Percentiles rank a stretch among this genome's conserved stretches.
Conservation (phyloP, 2,329 filamentous ascomycete genomes). For the Arthrobotrys iridis region DNA sequence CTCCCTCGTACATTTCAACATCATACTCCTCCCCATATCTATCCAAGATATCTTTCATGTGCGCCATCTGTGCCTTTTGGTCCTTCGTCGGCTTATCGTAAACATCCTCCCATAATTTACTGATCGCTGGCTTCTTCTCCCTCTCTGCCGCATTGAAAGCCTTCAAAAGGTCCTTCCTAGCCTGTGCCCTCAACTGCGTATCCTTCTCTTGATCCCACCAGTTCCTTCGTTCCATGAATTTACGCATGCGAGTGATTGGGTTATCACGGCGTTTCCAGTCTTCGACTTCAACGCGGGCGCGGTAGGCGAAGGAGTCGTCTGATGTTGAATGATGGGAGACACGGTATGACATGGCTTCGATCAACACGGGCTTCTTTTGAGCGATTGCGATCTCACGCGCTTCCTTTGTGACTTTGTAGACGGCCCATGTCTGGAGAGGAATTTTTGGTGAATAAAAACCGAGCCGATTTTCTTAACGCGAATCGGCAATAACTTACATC, state of each 20-base stretch:
- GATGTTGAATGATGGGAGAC: constrained; percentile 96
- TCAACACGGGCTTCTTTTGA: constrained; percentile 72
- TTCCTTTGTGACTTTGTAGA: constrained; percentile 79
- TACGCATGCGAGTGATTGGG: constrained; percentile 79
- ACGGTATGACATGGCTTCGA: constrained; percentile 98
- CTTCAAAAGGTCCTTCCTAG: constrained; percentile 79
- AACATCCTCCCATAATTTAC: constrained; percentile 81
- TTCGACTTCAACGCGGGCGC: constrained; percentile 89
- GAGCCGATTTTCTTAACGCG: no score
- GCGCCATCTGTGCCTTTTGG: constrained; percentile 76
- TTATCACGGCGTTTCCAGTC: constrained; percentile 94
- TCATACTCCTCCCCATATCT: constrained; percentile 80
- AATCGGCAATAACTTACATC: no score
- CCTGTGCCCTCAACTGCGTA: constrained; percentile 72
- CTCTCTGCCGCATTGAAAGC: constrained; percentile 86
- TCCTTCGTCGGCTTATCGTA: constrained; percentile 89
- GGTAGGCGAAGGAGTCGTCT: constrained; percentile 96
- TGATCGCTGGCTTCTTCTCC: constrained; percentile 79
- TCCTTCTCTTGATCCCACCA: constrained; percentile 89
- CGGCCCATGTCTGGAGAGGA: constrained; percentile 73
- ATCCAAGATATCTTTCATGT: constrained; percentile 80
- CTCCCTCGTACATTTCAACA: constrained; percentile 77
- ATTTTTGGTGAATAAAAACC: no score
- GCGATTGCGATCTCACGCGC: constrained; percentile 81
- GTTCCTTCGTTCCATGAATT: constrained; percentile 85